A percentile compares a stretch with the other conserved stretches of the same genome.
These are phyloP conservation scores for Ogataea saltuana DNA, from an alignment of 805 yeast species.

Conservation along the genomic window DNA sequence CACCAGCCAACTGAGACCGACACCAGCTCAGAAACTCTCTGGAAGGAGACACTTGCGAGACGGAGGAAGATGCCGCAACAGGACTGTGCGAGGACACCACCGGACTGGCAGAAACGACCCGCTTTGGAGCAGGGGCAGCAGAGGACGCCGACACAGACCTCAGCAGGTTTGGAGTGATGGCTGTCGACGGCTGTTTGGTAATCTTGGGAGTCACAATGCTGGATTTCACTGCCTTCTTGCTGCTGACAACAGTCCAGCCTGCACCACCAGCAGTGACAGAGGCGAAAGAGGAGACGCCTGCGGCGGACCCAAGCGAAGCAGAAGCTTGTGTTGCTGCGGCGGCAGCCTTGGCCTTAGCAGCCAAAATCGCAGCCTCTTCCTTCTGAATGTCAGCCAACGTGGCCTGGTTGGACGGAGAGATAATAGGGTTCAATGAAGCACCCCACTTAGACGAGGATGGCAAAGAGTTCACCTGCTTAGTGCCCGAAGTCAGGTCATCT, in stretches of 20 bases:
- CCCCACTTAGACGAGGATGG: conserved; percentile 49
- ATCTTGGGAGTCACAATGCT: conserved; percentile 15
- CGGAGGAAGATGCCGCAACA: conserved; percentile 27
- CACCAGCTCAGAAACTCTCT: conserved; percentile 76
- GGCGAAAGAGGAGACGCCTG: conserved; percentile 29
- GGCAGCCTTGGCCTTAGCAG: conserved; percentile 32
- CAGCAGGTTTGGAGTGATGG: conserved; percentile 36
- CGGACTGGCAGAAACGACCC: conserved; percentile 5
- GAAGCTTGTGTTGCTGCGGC: conserved; percentile 8
- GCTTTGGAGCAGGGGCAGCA: conserved; percentile 20
- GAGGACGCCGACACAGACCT: conserved; percentile 40
- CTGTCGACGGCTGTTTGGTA: conserved; percentile 21
- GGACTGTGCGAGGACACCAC: conserved; percentile 10
- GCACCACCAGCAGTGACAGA: conserved; percentile 23
- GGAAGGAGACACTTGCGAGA: conserved; percentile 42
- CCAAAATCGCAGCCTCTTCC: no score
- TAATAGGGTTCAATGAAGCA: conserved; percentile 31
- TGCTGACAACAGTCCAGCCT: conserved; percentile 42
- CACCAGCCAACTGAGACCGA: conserved; percentile 59
- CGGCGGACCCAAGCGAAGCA: conserved; percentile 26
- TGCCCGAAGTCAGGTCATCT: conserved; percentile 11
- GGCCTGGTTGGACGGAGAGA: conserved; percentile 20
- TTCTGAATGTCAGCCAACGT: no score
- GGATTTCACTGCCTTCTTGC: conserved; percentile 39
- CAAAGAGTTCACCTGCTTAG: conserved; percentile 29